Evolutionary conservation across 2,329 filamentous ascomycete species (phyloP).

Genomic region (Cladosporium sp.): DNA sequence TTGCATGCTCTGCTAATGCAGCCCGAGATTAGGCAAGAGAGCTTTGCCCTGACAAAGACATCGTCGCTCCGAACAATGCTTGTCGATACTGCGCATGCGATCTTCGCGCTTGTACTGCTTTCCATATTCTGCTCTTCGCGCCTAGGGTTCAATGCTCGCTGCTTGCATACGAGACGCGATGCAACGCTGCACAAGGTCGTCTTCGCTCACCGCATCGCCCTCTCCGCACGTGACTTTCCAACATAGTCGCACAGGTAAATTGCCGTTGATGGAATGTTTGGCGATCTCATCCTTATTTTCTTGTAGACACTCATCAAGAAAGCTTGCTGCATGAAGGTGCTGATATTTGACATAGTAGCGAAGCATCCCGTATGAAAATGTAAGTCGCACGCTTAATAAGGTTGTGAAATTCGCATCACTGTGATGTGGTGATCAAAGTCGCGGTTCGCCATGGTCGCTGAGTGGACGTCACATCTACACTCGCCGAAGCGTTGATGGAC

Average conservation of each 20-base stretch:
- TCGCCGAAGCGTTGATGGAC: too few species aligned
- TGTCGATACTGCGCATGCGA: neutral
- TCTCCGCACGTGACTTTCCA: neutral
- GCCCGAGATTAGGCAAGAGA: neutral
- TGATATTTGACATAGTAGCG: too few species aligned
- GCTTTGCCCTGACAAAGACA: neutral
- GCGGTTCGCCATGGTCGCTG: too few species aligned
- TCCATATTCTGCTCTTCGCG: neutral
- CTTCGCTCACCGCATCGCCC: neutral
- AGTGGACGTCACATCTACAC: neutral
- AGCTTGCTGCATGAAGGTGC: too few species aligned
- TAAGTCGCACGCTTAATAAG: too few species aligned
- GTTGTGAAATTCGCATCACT: too few species aligned
- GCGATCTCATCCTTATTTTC: too few species aligned
- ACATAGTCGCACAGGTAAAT: too few species aligned
- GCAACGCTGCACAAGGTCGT: slow-evolving; percentile 1
- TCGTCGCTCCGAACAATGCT: neutral
- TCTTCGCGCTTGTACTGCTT: neutral
- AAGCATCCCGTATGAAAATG: too few species aligned
- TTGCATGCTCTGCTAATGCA: neutral
- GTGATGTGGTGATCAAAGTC: too few species aligned
- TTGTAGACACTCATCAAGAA: too few species aligned
- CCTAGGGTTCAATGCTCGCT: neutral
- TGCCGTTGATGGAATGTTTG: too few species aligned
- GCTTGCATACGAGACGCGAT: neutral